A percentile compares a stretch with the other conserved stretches of the same genome.
phyloP scores from a whole-genome alignment of 257 asterid genomes.

The Solanum commersonii region DNA sequence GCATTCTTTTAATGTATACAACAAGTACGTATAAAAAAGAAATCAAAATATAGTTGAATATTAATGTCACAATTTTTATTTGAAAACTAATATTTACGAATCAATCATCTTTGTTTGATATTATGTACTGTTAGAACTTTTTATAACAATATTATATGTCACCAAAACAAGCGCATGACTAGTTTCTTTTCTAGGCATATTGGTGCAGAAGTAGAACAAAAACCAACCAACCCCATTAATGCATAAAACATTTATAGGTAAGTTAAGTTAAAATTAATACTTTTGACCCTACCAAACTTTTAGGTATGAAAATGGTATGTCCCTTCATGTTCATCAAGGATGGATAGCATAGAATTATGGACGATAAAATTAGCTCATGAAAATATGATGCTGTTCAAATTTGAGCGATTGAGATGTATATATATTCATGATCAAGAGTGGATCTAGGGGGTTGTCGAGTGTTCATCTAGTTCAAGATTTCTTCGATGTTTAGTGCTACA shows the following conservation, averaged over 20 bases:
- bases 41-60: not conserved
- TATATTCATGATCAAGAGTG: not conserved
- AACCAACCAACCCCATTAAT: not conserved
- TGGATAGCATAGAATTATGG: not conserved
- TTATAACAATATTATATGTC: not conserved
- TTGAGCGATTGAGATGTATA: not conserved
- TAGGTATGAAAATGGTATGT: not conserved
- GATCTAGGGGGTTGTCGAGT: not conserved
- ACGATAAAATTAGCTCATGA: not conserved
- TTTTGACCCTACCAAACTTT: not conserved
- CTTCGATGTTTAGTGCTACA: not conserved
- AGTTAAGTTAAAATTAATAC: too few relatives aligned
- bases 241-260: too few relatives aligned
- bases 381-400: not conserved
- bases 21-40: not conserved
- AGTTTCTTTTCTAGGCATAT: too few relatives aligned
- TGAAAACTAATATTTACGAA: not conserved
- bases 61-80: not conserved
- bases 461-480: not conserved
- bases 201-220: not conserved
- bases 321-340: not conserved
- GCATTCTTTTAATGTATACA: not conserved
- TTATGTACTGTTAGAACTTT: too few relatives aligned
- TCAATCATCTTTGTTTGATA: too few relatives aligned
- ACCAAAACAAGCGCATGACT: not conserved